Percentiles rank a stretch among this genome's conserved stretches.
Evolutionary conservation across 2,329 filamentous ascomycete genomes (phyloP).

Genomic region (Colletotrichum incanum): DNA sequence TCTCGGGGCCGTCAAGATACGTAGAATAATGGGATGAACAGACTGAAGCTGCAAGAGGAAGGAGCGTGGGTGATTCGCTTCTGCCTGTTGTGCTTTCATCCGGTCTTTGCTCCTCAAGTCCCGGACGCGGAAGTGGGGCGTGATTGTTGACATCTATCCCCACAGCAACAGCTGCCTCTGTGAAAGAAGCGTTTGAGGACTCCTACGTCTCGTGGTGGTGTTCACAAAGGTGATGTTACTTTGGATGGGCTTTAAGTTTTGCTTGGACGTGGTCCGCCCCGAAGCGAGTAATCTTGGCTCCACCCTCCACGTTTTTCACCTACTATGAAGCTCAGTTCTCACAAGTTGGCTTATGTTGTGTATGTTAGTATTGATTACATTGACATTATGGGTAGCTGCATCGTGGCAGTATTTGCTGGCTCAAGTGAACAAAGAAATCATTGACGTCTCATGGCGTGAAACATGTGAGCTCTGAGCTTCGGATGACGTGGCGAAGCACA

Average conservation of each 20-base stretch:
- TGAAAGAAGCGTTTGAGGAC: background rate
- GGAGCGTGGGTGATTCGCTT: background rate
- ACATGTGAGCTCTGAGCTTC: background rate
- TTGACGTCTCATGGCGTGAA: background rate
- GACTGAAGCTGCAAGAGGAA: background rate
- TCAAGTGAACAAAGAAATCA: no score
- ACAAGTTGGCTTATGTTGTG: background rate
- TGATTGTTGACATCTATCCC: background rate
- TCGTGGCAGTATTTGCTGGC: no score
- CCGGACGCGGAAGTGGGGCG: background rate
- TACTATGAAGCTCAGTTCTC: background rate
- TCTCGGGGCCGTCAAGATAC: background rate
- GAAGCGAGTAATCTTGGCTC: no score
- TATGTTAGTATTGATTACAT: no score
- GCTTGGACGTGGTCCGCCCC: no score
- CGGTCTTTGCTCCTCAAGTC: background rate
- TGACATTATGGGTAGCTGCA: no score
- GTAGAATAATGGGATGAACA: fast-evolving
- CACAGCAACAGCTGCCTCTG: background rate
- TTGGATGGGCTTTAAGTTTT: no score
- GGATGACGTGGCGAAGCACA: background rate
- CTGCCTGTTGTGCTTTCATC: constrained; percentile 1
- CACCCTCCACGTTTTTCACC: background rate
- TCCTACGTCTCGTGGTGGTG: background rate
- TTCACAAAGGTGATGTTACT: background rate